Conservation (phyloP, 768 basidiomycete genomes). For the Rhodotorula taiwanensis region DNA sequence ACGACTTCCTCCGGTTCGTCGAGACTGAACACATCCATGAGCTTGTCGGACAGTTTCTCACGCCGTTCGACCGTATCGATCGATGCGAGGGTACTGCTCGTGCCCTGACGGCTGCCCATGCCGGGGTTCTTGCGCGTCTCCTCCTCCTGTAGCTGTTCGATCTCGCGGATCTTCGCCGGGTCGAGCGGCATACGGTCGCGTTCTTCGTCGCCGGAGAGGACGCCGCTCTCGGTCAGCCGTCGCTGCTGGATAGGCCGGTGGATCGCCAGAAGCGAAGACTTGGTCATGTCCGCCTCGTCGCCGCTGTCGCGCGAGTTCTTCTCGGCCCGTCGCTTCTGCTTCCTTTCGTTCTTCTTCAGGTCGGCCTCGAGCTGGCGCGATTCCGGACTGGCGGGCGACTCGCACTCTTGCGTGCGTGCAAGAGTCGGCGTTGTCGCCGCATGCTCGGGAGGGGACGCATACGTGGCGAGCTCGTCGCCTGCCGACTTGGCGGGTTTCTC, state of each 20-base stretch:
- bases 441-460: too few species aligned
- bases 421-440: too few species aligned
- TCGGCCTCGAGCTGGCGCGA: background rate
- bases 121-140: background rate
- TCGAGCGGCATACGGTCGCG: background rate
- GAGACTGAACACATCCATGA: constrained; percentile 80
- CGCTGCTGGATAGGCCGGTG: constrained; percentile 25
- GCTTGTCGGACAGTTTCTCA: constrained; percentile 68
- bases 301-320: background rate
- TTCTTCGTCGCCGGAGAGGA: background rate
- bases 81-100: background rate
- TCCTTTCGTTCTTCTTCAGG: background rate
- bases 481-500: too few species aligned
- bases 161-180: background rate
- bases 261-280: constrained; percentile 25
- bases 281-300: constrained; percentile 2
- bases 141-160: background rate
- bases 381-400: background rate
- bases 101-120: background rate
- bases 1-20: constrained; percentile 74
- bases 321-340: too few species aligned
- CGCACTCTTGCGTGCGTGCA: background rate
- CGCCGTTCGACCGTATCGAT: constrained; percentile 5
- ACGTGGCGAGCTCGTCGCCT: too few species aligned
- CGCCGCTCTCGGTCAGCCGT: background rate